Percentiles rank a stretch among this genome's conserved stretches.
Conservation (phyloP, 768 basidiomycete species). For the Symmetrospora coprosmae region DNA sequence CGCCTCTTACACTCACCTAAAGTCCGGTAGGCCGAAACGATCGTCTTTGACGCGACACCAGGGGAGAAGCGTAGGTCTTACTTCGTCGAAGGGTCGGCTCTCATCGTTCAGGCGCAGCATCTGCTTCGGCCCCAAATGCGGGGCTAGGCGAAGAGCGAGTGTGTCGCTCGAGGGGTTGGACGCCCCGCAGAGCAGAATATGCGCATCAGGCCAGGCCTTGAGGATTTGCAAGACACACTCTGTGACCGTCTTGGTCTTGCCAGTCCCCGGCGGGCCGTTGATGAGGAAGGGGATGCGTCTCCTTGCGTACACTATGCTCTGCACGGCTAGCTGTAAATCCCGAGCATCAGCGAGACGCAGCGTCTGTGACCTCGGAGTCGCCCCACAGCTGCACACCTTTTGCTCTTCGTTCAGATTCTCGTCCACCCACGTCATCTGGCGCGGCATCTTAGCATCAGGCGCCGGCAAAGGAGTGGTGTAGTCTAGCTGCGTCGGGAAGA, state of each 20-base stretch:
- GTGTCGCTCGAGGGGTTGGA: conserved; percentile 38
- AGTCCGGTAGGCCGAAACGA: conserved; percentile 27
- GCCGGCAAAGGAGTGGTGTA: not conserved
- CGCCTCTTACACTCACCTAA: not conserved
- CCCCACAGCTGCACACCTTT: conserved; percentile 17
- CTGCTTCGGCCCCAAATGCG: conserved; percentile 23
- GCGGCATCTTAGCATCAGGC: no score
- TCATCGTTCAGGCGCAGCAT: conserved; percentile 36
- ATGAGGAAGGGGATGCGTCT: conserved; percentile 35
- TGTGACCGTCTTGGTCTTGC: conserved; percentile 32
- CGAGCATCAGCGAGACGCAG: no score
- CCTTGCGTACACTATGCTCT: conserved; percentile 25
- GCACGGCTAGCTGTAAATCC: conserved; percentile 31
- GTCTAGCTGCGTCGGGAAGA: not conserved
- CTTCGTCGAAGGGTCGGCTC: conserved; percentile 37
- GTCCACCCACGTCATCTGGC: conserved; percentile 28
- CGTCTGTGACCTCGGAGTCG: no score
- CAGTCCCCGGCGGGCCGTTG: conserved; percentile 37
- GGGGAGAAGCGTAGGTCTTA: conserved; percentile 29
- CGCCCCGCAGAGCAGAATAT: conserved; percentile 36
- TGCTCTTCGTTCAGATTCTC: conserved; percentile 36
- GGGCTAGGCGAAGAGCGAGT: conserved; percentile 33
- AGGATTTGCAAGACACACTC: conserved; percentile 37
- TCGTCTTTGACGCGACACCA: conserved; percentile 31
- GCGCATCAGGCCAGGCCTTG: conserved; percentile 27